Evolutionary conservation across 768 basidiomycete species (phyloP).

Genomic region (Rhizopogon roseolus): DNA sequence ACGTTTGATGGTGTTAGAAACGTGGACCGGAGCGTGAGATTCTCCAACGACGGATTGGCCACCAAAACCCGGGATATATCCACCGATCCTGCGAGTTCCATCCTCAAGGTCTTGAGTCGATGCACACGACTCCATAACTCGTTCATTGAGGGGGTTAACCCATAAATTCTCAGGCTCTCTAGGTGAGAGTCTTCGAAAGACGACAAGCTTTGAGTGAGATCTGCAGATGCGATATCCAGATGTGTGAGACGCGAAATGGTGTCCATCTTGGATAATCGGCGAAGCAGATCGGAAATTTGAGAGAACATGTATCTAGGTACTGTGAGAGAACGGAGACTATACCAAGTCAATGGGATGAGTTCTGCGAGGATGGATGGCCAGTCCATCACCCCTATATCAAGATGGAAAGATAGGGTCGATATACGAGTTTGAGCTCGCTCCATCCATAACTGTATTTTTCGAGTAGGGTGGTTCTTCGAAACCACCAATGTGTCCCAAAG

Average conservation of each 20-base stretch:
- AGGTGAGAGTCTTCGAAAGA: constrained; percentile 20
- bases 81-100: not conserved
- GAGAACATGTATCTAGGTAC: constrained; percentile 6
- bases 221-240: constrained; percentile 21
- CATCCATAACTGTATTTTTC: constrained; percentile 56
- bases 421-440: constrained; percentile 50
- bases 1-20: not conserved
- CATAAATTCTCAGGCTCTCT: constrained; percentile 17
- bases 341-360: constrained; percentile 22
- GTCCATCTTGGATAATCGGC: constrained; percentile 23
- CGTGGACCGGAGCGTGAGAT: constrained; percentile 14
- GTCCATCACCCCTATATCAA: constrained; percentile 11
- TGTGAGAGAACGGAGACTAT: constrained; percentile 13
- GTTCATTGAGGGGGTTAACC: constrained; percentile 2
- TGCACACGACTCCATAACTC: constrained; percentile 15
- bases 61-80: constrained; percentile 4
- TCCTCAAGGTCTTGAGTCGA: not conserved
- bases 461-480: constrained; percentile 36
- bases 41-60: constrained; percentile 21
- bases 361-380: constrained; percentile 8
- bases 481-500: constrained; percentile 63
- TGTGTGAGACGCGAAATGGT: constrained; percentile 33
- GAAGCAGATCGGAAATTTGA: constrained; percentile 23
- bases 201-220: not conserved
- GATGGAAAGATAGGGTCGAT: constrained; percentile 18